phyloP scores from a whole-genome alignment of 2,329 filamentous ascomycete genomes.

The Dothideomycetidae sp. region DNA sequence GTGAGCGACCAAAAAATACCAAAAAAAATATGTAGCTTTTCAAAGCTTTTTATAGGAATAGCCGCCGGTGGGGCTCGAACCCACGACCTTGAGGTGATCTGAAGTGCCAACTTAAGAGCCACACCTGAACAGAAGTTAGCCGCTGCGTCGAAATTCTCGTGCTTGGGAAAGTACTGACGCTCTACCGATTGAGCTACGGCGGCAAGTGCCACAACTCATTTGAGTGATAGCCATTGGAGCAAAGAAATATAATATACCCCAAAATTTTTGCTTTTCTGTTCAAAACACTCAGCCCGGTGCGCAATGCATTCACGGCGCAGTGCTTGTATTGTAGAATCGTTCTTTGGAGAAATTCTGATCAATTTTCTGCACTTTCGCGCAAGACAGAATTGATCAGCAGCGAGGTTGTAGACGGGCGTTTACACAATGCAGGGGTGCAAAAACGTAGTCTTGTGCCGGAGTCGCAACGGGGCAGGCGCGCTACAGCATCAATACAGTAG shows the following conservation, averaged over 20 bases:
- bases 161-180: too few species aligned
- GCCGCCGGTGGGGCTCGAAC: neutral
- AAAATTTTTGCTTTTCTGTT: neutral
- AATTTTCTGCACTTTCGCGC: neutral
- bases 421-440: too few species aligned
- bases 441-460: neutral
- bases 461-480: neutral
- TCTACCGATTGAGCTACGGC: slow-evolving; percentile 40
- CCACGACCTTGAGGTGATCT: slow-evolving; percentile 5
- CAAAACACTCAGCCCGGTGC: too few species aligned
- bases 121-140: too few species aligned
- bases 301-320: too few species aligned
- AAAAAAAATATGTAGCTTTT: neutral
- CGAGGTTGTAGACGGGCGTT: too few species aligned
- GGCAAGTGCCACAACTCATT: slow-evolving; percentile 18
- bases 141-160: too few species aligned
- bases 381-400: neutral
- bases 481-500: too few species aligned
- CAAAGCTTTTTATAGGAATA: neutral
- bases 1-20: too few species aligned
- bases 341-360: neutral
- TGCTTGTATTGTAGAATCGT: too few species aligned
- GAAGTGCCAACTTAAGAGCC: slow-evolving; percentile 5
- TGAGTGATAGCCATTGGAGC: neutral
- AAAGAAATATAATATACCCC: neutral